Base-by-base conservation (phyloP, 2,329 filamentous ascomycete species). In the Metarhizium humberi region DNA sequence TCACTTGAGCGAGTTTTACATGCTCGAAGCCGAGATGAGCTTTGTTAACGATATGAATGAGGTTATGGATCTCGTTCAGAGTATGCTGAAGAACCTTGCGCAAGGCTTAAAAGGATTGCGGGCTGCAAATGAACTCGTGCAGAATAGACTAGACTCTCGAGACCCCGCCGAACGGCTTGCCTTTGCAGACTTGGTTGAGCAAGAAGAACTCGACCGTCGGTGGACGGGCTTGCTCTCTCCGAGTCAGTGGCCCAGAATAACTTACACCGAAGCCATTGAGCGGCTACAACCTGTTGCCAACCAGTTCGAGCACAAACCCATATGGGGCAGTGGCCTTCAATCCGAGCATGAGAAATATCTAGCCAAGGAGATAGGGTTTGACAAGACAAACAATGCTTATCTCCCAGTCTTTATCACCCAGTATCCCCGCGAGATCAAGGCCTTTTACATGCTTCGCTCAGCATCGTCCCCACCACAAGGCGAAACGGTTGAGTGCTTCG, bases 1-100 rank as follows among this genome's bases (percentile, higher is more conserved):
- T 32, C 94, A 99, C 71, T 77, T 99, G 58, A 96, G 90, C 74
- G 94, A 99, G 67, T 97, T 99, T 66, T 97, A 97, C 73, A 97
- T 99, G 94, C 81, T 99, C 2, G 94, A 99, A 71, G 92, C 86
- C 16, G 94, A 99, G 70, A 76, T 92, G 67, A 86, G 84, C 64
- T 96, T 96, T 68, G 81, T 86, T 46, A 78, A 88, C 50, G 75
- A 84, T 59, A 76, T 96, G 60, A 74, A 79, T 34, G 75, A 80
- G 30, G 77, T 99, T 62, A 94, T 95, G 80, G 77, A 85, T 55
- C 70, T 92, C n/a, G 81, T 90, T 2, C 90, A 97, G 69, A 77
- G 85, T 54, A 84, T 96, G 79, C 75, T 96, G 52, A 81, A 82
- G 46, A 74, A 75, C 67, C 60, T 80, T 60, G 65, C 65, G 56